A percentile compares a stretch with the other conserved stretches of the same genome.
These are phyloP conservation scores for Phytophthora macrochlamydospora DNA, from an alignment of 352 stramenopile genomes.

Conservation along the genomic window DNA sequence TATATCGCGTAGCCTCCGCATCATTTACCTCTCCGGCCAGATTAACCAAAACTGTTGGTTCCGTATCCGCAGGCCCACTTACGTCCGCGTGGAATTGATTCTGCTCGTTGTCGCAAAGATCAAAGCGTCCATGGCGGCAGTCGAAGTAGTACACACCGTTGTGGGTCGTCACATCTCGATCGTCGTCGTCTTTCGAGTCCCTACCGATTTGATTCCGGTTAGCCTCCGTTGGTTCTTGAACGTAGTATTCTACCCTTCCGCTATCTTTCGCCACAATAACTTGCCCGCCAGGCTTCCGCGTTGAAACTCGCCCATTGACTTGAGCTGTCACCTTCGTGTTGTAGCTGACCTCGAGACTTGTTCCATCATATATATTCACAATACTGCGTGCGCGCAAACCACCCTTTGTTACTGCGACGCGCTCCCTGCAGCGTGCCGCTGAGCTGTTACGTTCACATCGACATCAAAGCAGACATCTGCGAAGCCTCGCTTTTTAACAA, in stretches of 20 bases:
- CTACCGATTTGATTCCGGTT: neutral
- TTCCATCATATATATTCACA: constrained; percentile 60
- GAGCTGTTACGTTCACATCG: constrained; percentile 63
- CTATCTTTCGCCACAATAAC: constrained; percentile 72
- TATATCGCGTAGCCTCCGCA: constrained; percentile 50
- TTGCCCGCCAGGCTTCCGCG: constrained; percentile 49
- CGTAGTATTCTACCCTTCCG: constrained; percentile 63
- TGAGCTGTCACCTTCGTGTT: constrained; percentile 80
- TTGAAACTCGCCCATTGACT: constrained; percentile 68
- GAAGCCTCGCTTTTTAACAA: constrained; percentile 59
- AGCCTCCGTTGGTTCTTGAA: neutral
- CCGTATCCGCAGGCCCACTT: constrained; percentile 22
- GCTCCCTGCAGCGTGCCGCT: constrained; percentile 57
- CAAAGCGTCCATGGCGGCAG: constrained; percentile 48
- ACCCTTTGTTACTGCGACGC: constrained; percentile 73
- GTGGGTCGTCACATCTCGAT: constrained; percentile 60
- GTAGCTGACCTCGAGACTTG: constrained; percentile 66
- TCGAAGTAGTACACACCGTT: constrained; percentile 83
- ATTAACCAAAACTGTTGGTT: constrained; percentile 43
- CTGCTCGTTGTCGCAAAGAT: constrained; percentile 73
- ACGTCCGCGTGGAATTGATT: constrained; percentile 68
- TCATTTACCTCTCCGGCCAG: constrained; percentile 68
- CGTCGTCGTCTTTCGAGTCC: constrained; percentile 54
- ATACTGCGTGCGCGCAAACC: constrained; percentile 62
- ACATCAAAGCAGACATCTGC: constrained; percentile 76